These are phyloP conservation scores for Wickerhamiella qilinensis DNA, from an alignment of 805 yeast genomes.

Conservation along the genomic window DNA sequence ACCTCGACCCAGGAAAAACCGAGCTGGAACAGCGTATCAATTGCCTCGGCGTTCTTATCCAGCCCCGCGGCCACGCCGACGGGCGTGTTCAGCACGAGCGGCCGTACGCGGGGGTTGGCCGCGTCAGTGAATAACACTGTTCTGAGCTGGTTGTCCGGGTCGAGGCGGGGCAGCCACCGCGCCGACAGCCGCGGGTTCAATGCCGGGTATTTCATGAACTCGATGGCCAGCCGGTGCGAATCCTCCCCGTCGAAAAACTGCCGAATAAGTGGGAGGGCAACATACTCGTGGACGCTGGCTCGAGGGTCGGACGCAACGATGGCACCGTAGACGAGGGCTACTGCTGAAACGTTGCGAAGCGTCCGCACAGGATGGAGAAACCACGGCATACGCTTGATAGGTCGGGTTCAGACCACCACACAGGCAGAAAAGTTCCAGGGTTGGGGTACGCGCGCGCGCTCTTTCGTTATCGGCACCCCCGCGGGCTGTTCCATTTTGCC, in stretches of 20 bases:
- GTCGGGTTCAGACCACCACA: not conserved
- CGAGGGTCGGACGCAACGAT: slow-evolving; percentile 58
- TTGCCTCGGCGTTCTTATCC: slow-evolving; percentile 85
- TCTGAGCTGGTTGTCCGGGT: slow-evolving; percentile 17
- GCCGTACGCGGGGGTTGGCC: slow-evolving; percentile 16
- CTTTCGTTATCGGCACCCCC: too few relatives aligned
- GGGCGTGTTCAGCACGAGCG: slow-evolving; percentile 44
- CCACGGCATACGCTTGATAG: not conserved
- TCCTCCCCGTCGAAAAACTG: slow-evolving; percentile 62
- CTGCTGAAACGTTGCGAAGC: slow-evolving; percentile 8
- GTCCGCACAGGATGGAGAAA: slow-evolving; percentile 5
- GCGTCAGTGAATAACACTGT: slow-evolving; percentile 17
- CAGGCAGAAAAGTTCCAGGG: not conserved
- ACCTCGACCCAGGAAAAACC: slow-evolving; percentile 88
- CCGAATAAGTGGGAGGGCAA: slow-evolving; percentile 64
- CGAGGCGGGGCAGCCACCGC: slow-evolving; percentile 17
- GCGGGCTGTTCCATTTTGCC: not conserved
- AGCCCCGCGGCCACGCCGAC: slow-evolving; percentile 92
- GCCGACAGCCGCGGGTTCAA: slow-evolving; percentile 17
- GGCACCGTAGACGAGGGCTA: slow-evolving; percentile 24
- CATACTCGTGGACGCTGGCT: slow-evolving; percentile 67
- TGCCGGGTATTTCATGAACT: slow-evolving; percentile 35
- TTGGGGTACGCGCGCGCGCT: too few relatives aligned
- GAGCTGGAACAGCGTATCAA: slow-evolving; percentile 56
- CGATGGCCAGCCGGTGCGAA: slow-evolving; percentile 67